Conservation (phyloP, 1,284 basidiomycete genomes). For the Heliocybe sulcata region DNA sequence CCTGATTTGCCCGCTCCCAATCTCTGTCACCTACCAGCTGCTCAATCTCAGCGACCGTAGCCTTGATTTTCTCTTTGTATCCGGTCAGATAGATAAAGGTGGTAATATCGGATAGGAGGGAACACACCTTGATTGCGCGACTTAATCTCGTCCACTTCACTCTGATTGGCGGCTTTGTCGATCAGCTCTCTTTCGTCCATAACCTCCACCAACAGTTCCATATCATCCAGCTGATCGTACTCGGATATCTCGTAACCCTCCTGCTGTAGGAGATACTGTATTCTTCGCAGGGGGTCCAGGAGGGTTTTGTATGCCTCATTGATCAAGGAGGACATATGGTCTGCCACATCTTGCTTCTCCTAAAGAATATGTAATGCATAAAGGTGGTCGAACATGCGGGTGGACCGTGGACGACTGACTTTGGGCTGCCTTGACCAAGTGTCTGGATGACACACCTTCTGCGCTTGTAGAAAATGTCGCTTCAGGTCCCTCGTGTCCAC, state of each 20-base stretch:
- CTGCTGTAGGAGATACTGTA: slow-evolving; percentile 63
- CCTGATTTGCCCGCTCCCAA: slow-evolving; percentile 50
- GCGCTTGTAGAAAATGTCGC: slow-evolving; percentile 56
- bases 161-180: slow-evolving; percentile 50
- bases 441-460: slow-evolving; percentile 78
- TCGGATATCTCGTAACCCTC: slow-evolving; percentile 61
- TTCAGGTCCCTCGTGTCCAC: slow-evolving; percentile 50
- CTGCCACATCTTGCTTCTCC: slow-evolving; percentile 56
- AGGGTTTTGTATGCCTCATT: slow-evolving; percentile 73
- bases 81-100: slow-evolving; percentile 2
- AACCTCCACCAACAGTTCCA: slow-evolving; percentile 68
- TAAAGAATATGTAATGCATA: slow-evolving; percentile 18
- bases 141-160: slow-evolving; percentile 46
- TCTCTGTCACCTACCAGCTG: slow-evolving; percentile 43
- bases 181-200: slow-evolving; percentile 81
- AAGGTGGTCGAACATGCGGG: neutral
- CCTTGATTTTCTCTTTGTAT: slow-evolving; percentile 46
- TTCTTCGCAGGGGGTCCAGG: slow-evolving; percentile 54
- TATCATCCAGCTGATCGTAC: slow-evolving; percentile 71
- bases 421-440: slow-evolving; percentile 60
- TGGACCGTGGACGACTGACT: slow-evolving; percentile 28
- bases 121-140: slow-evolving; percentile 56
- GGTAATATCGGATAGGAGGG: slow-evolving; percentile 2
- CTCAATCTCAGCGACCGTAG: slow-evolving; percentile 40
- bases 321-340: slow-evolving; percentile 60